Base-by-base conservation (phyloP, 345 rosid genomes). In the Erucastrum elatum region DNA sequence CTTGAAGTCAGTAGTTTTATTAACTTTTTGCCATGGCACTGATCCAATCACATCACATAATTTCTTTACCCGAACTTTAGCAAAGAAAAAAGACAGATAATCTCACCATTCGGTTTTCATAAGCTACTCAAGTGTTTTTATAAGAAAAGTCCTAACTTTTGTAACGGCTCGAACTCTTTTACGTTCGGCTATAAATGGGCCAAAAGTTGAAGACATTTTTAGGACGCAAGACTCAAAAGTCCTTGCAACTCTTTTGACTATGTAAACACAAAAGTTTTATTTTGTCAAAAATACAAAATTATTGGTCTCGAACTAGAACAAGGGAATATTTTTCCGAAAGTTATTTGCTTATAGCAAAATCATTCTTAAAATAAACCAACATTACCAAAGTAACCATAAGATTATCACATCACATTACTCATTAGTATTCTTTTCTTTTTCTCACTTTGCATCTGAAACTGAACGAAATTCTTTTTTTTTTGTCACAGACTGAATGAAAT, bases 1-100 rank as follows among this genome's bases (percentile, higher is more conserved):
- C 82, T n/a, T 85, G 58, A 79, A 86, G 39, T 66, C 72, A 82
- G 66, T 80, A 29, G 87, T 76, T 75, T 83, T 87, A 8, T 88
- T 84, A 53, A 92, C 80, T 84, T 89, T 89, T 70, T 74, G 70
- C 95, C 95, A 92, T 33, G 95, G 88, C 12, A 90, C 85, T 68
- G 87, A 33, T 29, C 3, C 30, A 29, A 29, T 29, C 30, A 29
- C 30, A 2, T 29, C 30, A 29, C 30, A 29, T 29, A 29, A 3
- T 29, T 29, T 29, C 3, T 29, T 29, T 29, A 29, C 30, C 30
- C 2, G 30, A 29, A 29, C 30, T 29, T 29, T 29, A 29, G 30
- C 30, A 29, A 29, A 29, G 30, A n/a, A 29, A 29, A 29, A 29
- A 29, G 30, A 29, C 30, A 29, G 30, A 29, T 29, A 2, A 29